Base-by-base conservation (phyloP, 495 filamentous ascomycete genomes). In the Penicillium antarcticum region DNA sequence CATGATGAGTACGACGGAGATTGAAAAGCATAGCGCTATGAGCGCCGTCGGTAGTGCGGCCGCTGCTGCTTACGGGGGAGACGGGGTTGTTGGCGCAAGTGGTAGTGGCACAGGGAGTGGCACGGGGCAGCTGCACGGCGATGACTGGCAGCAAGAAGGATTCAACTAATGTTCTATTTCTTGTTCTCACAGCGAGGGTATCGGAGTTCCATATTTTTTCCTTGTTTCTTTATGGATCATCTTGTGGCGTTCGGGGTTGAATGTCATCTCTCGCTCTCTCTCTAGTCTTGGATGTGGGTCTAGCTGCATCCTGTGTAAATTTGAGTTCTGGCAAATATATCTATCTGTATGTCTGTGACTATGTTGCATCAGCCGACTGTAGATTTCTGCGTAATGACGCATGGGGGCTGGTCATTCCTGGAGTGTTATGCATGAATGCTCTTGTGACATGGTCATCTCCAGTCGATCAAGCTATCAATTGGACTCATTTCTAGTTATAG, bases 1-100 rank as follows among this genome's bases (percentile, higher is more conserved):
- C 65, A 89, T 86, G 82, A 81, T 89, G 66, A 90, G 88, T 34
- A 81, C 82, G 21, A 72, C 76, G 36, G 80, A 84, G 45, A 78
- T 81, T 36, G 76, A 81, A 50, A 76, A 80, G 51, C 74, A 80
- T 51, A 75, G 73, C 36, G 79, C 72, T 50, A 72, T 69, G 48
- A 73, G 73, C 51, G 60, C 68, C 77, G 16, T 72, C 66, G 47
- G 69, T 62, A 56, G 66, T 35, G 62, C 67, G 11, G 74, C 75
- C 2, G 74, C 65, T 14, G 78, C 69, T 24, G 77, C 69, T 19
- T 66, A 75, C 65, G 49, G 69, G 54, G 51, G 47, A 31, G 48
- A 47, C 33, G 47, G 47, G 14, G 61, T 63, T 37, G 66, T 66
- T 40, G 61, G 56, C 14, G 68, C 64, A 9, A 66, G 48, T 45